Base-by-base conservation (phyloP, 192 early-diverging fungal species). In the Backusella liffmaniae region DNA sequence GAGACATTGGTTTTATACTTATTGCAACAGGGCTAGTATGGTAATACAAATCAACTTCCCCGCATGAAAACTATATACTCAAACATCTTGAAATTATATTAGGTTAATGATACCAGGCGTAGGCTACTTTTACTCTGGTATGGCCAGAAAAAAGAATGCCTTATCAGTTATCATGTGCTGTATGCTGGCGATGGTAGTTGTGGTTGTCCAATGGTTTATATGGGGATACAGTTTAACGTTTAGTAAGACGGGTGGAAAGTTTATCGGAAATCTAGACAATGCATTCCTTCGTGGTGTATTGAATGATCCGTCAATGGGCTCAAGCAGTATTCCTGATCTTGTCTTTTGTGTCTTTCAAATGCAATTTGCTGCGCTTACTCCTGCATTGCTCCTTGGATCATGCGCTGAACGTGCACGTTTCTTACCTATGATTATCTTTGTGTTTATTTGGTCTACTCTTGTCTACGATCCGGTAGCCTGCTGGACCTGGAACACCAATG, bases 391-490 rank as follows among this genome's bases (percentile, higher is more conserved):
- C 26, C 53, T 98, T 66, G 96, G 96, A 35, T 91, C 95, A 23
- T 92, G 92, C 18, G 95, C 96, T 41, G 97, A 98, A 80, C 91
- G 97, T 35, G 88, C 95, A 69, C 91, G 94, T 66, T 82, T 98
- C 18, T 73, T 96, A 21, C 96, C 97, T 1, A 90, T 93, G 42
- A 87, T 96, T 66, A 79, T 98, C 72, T 99, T 97, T 80, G 91
- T 95, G 75, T 96, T 98, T 77, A 81, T 97, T 56, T 99, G 96
- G 97, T 86, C 92, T 8, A 96, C 97, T 8, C 67, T 99, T 72
- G 93, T 97, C 26, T 99, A 99, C 80, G 93, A 96, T 82, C 92
- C 92, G n/a, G 91, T 94, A 70, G 96, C 96, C 15, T 99, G 94
- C 89, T 97, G 96, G 95, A 93, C 94, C 29, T 99, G 95, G 96